These are phyloP conservation scores for Aegilops longissima DNA, from an alignment of 176 grass and related monocot genomes.

Conservation along the genomic window DNA sequence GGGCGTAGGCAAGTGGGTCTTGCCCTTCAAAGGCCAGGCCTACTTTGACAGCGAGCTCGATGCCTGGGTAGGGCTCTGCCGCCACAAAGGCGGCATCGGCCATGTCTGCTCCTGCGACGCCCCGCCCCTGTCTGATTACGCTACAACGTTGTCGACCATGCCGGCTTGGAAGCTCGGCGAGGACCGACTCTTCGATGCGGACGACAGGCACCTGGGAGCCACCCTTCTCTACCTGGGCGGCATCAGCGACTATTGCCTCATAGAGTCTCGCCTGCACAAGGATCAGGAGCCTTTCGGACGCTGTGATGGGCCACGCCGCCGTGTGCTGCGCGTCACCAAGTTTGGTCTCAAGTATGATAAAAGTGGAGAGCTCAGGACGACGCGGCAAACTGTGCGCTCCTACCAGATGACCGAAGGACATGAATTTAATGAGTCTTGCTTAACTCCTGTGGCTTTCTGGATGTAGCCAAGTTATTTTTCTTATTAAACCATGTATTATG, in stretches of 20 bases:
- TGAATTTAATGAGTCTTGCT: background rate
- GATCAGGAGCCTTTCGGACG: background rate
- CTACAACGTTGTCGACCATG: background rate
- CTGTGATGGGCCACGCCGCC: background rate
- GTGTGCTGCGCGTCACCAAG: background rate
- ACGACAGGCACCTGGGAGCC: background rate
- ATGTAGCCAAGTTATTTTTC: background rate
- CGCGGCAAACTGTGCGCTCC: background rate
- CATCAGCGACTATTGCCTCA: background rate
- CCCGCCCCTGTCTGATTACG: background rate
- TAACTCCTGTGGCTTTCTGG: background rate
- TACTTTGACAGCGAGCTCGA: background rate
- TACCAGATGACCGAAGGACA: background rate
- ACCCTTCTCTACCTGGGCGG: background rate
- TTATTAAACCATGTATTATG: background rate
- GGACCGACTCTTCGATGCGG: background rate
- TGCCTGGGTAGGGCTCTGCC: background rate
- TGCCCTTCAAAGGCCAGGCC: background rate
- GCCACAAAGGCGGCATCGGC: background rate
- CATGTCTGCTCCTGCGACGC: too few relatives aligned
- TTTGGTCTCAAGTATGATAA: constrained; percentile 1
- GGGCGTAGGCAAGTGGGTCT: background rate
- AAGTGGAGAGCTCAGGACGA: background rate
- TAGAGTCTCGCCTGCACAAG: background rate
- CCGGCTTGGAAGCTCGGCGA: background rate